A percentile compares a stretch with the other conserved stretches of the same genome.
These are phyloP conservation scores for Corylus avellana DNA, from an alignment of 306 rosid genomes.

Conservation along the genomic window DNA sequence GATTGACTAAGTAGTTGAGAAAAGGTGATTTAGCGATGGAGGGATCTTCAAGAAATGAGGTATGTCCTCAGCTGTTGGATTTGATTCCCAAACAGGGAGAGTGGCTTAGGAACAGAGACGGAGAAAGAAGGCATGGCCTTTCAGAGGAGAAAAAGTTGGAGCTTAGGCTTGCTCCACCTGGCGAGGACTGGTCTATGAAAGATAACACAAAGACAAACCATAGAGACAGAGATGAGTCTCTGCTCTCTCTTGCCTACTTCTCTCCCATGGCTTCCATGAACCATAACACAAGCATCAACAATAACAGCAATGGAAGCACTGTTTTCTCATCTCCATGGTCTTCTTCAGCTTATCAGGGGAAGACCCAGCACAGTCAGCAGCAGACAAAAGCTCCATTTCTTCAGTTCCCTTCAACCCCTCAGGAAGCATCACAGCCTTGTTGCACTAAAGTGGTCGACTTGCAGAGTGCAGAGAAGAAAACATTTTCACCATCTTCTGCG, in stretches of 20 bases:
- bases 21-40: constrained; percentile 42
- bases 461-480: constrained; percentile 57
- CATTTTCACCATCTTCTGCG: constrained; percentile 49
- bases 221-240: constrained; percentile 47
- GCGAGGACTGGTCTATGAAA: constrained; percentile 61
- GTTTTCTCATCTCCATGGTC: constrained; percentile 46
- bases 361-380: constrained; percentile 27
- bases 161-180: constrained; percentile 93
- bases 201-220: constrained; percentile 20
- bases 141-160: constrained; percentile 73
- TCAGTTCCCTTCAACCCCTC: constrained; percentile 38
- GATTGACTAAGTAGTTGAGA: neutral
- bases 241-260: constrained; percentile 54
- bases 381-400: constrained; percentile 47
- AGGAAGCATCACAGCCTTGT: constrained; percentile 48
- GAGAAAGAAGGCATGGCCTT: constrained; percentile 38
- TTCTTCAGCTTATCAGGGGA: constrained; percentile 30
- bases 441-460: constrained; percentile 51
- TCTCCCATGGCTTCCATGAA: constrained; percentile 15
- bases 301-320: constrained; percentile 31
- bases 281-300: neutral
- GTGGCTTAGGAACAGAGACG: constrained; percentile 47
- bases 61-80: constrained; percentile 62
- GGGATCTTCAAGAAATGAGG: constrained; percentile 53
- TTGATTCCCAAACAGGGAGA: constrained; percentile 62